Evolutionary conservation across 2,329 filamentous ascomycete genomes (phyloP), one percentile per base, ranked within the genome.

Genomic region (Penicillium sp.): DNA sequence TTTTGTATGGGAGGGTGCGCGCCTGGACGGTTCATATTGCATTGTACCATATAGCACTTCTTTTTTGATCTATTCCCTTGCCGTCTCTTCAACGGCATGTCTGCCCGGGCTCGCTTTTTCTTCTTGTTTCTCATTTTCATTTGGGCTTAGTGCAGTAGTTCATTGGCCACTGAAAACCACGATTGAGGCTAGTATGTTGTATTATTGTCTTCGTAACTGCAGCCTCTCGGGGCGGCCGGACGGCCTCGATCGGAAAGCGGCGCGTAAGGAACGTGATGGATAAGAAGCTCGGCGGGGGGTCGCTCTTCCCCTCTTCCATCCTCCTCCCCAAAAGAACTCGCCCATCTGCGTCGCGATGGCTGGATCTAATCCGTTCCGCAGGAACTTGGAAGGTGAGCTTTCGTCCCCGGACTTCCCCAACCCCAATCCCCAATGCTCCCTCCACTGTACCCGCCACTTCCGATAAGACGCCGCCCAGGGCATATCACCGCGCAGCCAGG

Each of bases 291-390:
- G 43, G 49, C 48, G 53, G 45, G 50, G 39, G 42, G 41, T 36
- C 46, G 31, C 36, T 46, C 44, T 41, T 33, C 42, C 36, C 33
- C 47, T 39, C 33, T 44, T 38, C 42, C 43, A 36, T 48, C 47
- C 48, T 48, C 39, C 40, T 45, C 45, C 41, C 39, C 31, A 38
- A 33, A 14, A 40, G 31, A 25, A 14, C 27, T 48, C 35, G n/a
- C 18, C 30, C 33, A 51, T 42, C 38, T 53, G 45, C 48, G 53
- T 53, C 58, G 59, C 59, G 54, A 72, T 72, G 69, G 68, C 69
- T 67, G 67, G 64, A 56, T 69, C 62, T 62, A 74, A 74, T 70
- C 71, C 71, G 59, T 74, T 74, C 62, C 71, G 71, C 63, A 65
- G 58, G 53, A 65, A 64, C 42, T 45, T 57, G 47, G 56, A 57